Conservation (phyloP, 805 yeast genomes). For the Suhomyces xylopsoci region DNA sequence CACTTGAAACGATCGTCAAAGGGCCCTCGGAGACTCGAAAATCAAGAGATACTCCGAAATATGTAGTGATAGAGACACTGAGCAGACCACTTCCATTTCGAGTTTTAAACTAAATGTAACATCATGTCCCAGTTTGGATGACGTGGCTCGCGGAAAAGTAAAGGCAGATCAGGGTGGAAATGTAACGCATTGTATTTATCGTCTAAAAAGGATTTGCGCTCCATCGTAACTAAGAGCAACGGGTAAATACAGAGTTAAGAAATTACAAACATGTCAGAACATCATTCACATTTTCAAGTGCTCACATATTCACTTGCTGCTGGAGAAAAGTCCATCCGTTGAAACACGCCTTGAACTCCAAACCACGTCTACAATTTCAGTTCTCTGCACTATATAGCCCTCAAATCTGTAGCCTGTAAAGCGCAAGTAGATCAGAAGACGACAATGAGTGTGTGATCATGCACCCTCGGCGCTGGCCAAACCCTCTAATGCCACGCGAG, state of each 20-base stretch:
- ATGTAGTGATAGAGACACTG: not conserved
- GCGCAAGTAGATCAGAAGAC: not conserved
- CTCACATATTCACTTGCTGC: not conserved
- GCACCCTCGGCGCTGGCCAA: not conserved
- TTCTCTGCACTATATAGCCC: not conserved
- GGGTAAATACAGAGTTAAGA: not conserved
- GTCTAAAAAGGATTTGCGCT: not conserved
- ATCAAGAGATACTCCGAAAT: not conserved
- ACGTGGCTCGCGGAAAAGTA: not conserved
- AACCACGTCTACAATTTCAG: not conserved
- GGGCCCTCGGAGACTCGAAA: not conserved
- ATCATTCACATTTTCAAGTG: not conserved
- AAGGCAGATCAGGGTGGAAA: not conserved
- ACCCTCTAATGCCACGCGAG: not conserved
- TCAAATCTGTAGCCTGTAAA: not conserved
- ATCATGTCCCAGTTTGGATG: not conserved
- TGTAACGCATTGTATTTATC: not conserved
- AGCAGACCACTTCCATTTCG: not conserved
- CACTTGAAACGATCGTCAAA: not conserved
- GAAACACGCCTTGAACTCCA: not conserved
- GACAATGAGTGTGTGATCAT: not conserved
- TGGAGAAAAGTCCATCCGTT: not conserved
- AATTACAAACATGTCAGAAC: not conserved
- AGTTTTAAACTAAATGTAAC: not conserved
- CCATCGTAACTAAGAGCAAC: not conserved